A percentile compares a stretch with the other conserved stretches of the same genome.
Evolutionary conservation across 2,329 filamentous ascomycete genomes (phyloP).

Genomic region (Teratosphaeria epicoccoides): DNA sequence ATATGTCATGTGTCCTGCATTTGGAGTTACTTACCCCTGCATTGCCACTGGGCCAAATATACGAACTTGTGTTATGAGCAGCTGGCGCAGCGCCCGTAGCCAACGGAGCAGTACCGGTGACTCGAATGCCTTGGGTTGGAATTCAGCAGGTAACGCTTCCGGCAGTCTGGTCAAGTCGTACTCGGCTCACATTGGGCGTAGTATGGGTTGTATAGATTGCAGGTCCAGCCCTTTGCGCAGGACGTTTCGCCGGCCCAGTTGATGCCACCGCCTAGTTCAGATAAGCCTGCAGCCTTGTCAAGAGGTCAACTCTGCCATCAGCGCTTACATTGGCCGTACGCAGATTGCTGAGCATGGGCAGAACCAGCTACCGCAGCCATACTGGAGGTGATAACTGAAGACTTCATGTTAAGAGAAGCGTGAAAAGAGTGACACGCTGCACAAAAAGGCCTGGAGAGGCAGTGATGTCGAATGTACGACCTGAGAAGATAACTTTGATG

Average conservation of each 20-base stretch:
- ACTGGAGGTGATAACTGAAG: conserved; percentile 14
- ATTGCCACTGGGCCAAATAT: not conserved
- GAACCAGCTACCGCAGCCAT: conserved; percentile 19
- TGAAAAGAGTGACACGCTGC: conserved; percentile 14
- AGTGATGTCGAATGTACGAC: not conserved
- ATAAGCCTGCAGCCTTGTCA: too few relatives aligned
- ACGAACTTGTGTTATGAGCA: not conserved
- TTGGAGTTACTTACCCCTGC: not conserved
- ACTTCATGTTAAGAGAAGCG: conserved; percentile 18
- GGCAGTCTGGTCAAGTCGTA: not conserved
- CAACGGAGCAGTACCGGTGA: not conserved
- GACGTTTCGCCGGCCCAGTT: conserved; percentile 21
- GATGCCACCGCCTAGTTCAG: conserved; percentile 14
- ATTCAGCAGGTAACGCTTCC: not conserved
- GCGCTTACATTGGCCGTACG: conserved; percentile 11
- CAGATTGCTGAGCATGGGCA: conserved; percentile 15
- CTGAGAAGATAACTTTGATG: not conserved
- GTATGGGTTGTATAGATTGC: conserved; percentile 17
- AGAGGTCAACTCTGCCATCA: not conserved
- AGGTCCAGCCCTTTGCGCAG: conserved; percentile 24
- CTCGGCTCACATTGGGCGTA: conserved; percentile 24
- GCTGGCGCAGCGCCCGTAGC: not conserved
- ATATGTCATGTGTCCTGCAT: not conserved
- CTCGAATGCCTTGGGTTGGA: not conserved
- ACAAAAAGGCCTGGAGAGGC: not conserved